Evolutionary conservation across 176 grass and related monocot genomes (phyloP).

Genomic region (Elymus sibiricus): DNA sequence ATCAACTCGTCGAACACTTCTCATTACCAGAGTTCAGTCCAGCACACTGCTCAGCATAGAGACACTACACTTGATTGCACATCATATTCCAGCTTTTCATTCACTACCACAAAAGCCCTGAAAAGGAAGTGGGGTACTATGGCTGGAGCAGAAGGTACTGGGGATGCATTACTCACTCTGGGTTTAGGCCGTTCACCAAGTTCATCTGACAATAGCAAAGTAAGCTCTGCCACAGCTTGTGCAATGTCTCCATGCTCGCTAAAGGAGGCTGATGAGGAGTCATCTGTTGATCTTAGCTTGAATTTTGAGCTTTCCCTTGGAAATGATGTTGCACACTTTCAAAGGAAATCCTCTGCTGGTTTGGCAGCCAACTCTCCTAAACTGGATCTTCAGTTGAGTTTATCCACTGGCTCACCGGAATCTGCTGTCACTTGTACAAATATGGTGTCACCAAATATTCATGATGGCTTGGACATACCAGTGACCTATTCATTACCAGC

Average conservation of each 20-base stretch:
- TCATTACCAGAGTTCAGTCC: constrained; percentile 28
- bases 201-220: constrained; percentile 71
- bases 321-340: constrained; percentile 26
- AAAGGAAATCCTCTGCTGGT: constrained; percentile 40
- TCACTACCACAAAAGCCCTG: constrained; percentile 16
- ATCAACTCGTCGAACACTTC: constrained; percentile 20
- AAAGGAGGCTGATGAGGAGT: constrained; percentile 69
- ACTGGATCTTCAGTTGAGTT: constrained; percentile 74
- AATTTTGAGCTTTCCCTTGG: constrained; percentile 55
- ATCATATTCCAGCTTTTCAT: constrained; percentile 28
- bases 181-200: constrained; percentile 53
- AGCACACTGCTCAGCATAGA: constrained; percentile 25
- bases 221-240: constrained; percentile 58
- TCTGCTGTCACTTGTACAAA: constrained; percentile 48
- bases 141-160: constrained; percentile 25
- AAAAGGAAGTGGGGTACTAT: constrained; percentile 48
- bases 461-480: constrained; percentile 14
- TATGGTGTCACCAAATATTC: constrained; percentile 20
- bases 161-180: constrained; percentile 45
- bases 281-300: constrained; percentile 58
- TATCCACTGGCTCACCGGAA: constrained; percentile 58
- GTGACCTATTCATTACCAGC: neutral
- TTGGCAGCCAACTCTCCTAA: constrained; percentile 5
- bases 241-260: constrained; percentile 48
- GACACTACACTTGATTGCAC: constrained; percentile 34